Percentiles rank a stretch among this genome's conserved stretches.
phyloP scores from a whole-genome alignment of 352 stramenopile species.

The Phytophthora sp. region DNA sequence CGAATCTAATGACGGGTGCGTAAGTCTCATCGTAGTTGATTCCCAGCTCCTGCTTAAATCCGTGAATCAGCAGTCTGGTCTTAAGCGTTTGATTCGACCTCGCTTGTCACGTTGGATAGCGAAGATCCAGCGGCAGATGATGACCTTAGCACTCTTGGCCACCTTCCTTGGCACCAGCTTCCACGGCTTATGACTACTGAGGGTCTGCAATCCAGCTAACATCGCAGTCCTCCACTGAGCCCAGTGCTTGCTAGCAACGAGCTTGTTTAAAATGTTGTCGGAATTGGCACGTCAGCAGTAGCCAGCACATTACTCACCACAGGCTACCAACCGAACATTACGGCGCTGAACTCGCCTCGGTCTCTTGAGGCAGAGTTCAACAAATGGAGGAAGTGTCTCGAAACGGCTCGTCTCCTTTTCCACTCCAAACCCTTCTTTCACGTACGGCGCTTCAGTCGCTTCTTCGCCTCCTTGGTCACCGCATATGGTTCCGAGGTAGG shows the following conservation, averaged over 20 bases:
- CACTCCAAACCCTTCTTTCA: background rate
- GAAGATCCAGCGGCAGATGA: constrained; percentile 19
- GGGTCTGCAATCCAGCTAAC: constrained; percentile 2
- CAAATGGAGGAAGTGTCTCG: background rate
- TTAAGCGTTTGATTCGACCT: constrained; percentile 16
- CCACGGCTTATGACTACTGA: constrained; percentile 5
- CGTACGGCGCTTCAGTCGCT: background rate
- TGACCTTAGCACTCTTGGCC: constrained; percentile 5
- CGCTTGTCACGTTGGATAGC: constrained; percentile 22
- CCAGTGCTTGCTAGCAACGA: constrained; percentile 4
- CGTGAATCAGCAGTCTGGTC: too few species aligned
- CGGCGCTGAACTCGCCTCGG: background rate
- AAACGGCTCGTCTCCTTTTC: constrained; percentile 11
- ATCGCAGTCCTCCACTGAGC: constrained; percentile 7
- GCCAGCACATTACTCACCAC: constrained; percentile 3
- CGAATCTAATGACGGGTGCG: too few species aligned
- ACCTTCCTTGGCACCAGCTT: constrained; percentile 4
- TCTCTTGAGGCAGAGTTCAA: constrained; percentile 15
- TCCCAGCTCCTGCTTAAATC: too few species aligned
- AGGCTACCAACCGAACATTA: constrained; percentile 9
- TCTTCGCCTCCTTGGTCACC: background rate
- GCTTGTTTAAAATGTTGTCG: constrained; percentile 12
- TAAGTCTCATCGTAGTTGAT: too few species aligned
- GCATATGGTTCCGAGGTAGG: background rate
- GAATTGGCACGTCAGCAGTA: background rate